phyloP scores from a whole-genome alignment of 2,329 filamentous ascomycete genomes.

The Penicillium corylophilum region DNA sequence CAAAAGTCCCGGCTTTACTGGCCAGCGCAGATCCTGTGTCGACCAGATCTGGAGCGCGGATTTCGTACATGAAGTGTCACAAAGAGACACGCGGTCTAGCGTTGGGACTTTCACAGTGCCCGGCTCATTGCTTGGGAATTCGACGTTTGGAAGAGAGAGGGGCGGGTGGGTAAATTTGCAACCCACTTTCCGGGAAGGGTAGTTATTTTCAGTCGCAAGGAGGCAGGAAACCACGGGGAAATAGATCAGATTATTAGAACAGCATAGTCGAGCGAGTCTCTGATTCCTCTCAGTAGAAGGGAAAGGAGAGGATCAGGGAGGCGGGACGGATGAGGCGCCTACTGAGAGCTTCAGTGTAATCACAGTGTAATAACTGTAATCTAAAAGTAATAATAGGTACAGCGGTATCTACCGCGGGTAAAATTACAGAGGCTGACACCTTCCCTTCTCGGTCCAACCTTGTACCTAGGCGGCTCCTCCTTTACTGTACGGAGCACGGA shows the following conservation, averaged over 20 bases:
- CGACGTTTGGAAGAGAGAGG: constrained; percentile 13
- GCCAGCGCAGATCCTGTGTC: constrained; percentile 34
- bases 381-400: not conserved
- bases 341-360: constrained; percentile 1
- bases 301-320: constrained; percentile 7
- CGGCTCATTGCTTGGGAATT: constrained; percentile 23
- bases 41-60: constrained; percentile 34
- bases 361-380: not conserved
- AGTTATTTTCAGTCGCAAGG: constrained; percentile 2
- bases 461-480: not conserved
- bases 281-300: not conserved
- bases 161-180: constrained; percentile 16
- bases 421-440: not conserved
- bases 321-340: constrained; percentile 24
- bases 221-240: constrained; percentile 5
- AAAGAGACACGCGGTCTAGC: not conserved
- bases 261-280: not conserved
- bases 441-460: not conserved
- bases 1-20: constrained; percentile 38
- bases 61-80: constrained; percentile 34
- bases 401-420: not conserved
- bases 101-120: constrained; percentile 12
- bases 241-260: constrained; percentile 1
- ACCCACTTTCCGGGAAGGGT: constrained; percentile 15
- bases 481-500: too few relatives aligned